Percentiles rank a stretch among this genome's conserved stretches.
These are phyloP conservation scores for Gynostemma pentaphyllum DNA, from an alignment of 306 rosid species.

Conservation along the genomic window DNA sequence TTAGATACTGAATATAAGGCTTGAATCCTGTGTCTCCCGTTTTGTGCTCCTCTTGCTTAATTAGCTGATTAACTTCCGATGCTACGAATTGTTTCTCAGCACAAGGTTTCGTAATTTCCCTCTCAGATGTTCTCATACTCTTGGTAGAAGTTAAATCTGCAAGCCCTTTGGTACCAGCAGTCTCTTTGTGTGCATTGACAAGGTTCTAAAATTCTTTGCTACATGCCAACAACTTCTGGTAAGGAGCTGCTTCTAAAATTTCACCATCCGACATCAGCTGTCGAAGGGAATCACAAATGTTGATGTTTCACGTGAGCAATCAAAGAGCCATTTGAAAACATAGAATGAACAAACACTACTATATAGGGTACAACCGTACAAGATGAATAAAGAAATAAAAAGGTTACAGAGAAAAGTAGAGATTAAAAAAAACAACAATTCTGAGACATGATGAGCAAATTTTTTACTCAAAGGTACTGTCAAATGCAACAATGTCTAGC, in stretches of 20 bases:
- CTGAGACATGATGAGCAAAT: too few species aligned
- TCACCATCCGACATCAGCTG: constrained; percentile 85
- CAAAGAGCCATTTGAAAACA: too few species aligned
- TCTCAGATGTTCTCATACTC: constrained; percentile 13
- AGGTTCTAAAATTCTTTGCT: constrained; percentile 66
- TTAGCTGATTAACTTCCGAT: constrained; percentile 54
- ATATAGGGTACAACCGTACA: too few species aligned
- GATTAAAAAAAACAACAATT: too few species aligned
- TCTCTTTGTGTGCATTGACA: constrained; percentile 85
- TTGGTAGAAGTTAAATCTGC: constrained; percentile 25
- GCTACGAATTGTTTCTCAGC: constrained; percentile 24
- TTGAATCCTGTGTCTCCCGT: constrained; percentile 57
- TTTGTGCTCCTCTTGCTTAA: constrained; percentile 79
- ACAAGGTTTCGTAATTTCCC: constrained; percentile 43
- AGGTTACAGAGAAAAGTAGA: too few species aligned
- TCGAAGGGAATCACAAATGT: not conserved
- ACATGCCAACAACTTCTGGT: constrained; percentile 36
- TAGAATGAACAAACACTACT: too few species aligned
- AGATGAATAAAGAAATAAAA: too few species aligned
- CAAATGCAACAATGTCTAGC: too few species aligned
- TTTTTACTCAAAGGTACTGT: too few species aligned
- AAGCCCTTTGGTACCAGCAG: constrained; percentile 60
- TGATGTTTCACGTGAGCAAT: too few species aligned
- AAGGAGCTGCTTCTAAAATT: constrained; percentile 55
- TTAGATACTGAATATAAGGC: constrained; percentile 66